Base-by-base conservation (phyloP, 2,329 filamentous ascomycete species). In the Nothopassalora personata region DNA sequence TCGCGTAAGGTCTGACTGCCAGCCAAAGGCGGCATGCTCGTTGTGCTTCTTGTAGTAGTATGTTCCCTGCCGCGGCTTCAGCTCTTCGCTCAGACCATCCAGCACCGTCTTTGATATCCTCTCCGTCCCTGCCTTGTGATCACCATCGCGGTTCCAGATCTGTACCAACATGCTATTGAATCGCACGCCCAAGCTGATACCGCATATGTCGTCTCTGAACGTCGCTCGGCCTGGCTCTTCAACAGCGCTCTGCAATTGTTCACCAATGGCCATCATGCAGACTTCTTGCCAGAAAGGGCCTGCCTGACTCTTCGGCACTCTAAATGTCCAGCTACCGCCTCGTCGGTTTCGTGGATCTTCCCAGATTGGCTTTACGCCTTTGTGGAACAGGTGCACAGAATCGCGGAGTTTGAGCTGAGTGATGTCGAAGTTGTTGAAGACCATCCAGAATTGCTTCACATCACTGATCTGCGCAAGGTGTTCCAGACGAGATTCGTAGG, bases 301-400 rank as follows among this genome's bases (percentile, higher is more conserved):
- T 2, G 80, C 81, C 39, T 83, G 81, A 62, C 80, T 81, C 79
- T 96, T 96, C 64, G 87, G 86, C 48, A 97, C 87, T 53, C 92
- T 86, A 76, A 97, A 96, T 23, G 91, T 95, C 91, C 91, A 97
- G 72, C 89, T 88, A 53, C 93, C 93, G 54, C 93, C 93, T 62
- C 86, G 82, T 60, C 88, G 80, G 75, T 97, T 97, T 68, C 94
- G 86, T 45, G 89, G 84, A 72, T 97, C 93, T 76, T 92, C 90
- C 81, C 91, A 89, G 47, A 91, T 84, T 19, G 88, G 90, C 78
- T 90, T 88, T 74, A 92, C 89, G 66, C 90, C 86, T 66, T 87
- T 81, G 84, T 90, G 90, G 77, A 89, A 90, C 73, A 92, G 86
- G 77, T 92, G 88, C 30, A 89, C 88, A 51, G 71, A 75, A 68